Evolutionary conservation across 2,329 filamentous ascomycete genomes (phyloP), one percentile per base, ranked within the genome.

Genomic region (Aureobasidium pullulans): DNA sequence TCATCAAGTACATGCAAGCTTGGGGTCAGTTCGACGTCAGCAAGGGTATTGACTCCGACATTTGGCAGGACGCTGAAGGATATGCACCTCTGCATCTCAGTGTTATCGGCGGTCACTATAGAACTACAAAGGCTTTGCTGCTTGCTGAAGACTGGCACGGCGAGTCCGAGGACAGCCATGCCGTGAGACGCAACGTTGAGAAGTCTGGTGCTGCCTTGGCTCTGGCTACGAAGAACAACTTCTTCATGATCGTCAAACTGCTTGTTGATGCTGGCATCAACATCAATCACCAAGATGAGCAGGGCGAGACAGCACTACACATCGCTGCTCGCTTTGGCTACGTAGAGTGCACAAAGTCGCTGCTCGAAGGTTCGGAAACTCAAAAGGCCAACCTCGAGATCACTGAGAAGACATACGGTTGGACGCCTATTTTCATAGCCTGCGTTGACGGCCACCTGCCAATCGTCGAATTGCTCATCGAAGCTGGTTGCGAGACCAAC

Each of bases 361-460:
- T 99, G 23, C 72, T 97, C 2, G 79, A 85, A 15, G 89, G 89
- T 2, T 86, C 83, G 0, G 74, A 79, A 6, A 78, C 82, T 44
- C 89, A 94, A 65, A 90, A 86, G 68, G 85, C 86, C 0, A 77
- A 96, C 62, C 76, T 91, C 0, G 88, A 96, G 66, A 76, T 95
- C 37, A 76, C 82, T 0, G 94, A 99, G 69, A 88, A 87, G 57
- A 87, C 88, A 0, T 97, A 95, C 69, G 85, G 87, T 3, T 99
- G 94, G 93, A 96, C 94, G 0, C 90, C 94, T n/a, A 78, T 99
- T 11, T 94, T 96, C 69, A 88, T 96, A 64, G 90, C 93, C 9
- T 89, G 88, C 57, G 93, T 97, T 2, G 92, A 99, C 68, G 93
- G 93, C 0, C 87, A 91, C 64, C 73, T 90, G 10, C 75, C 81